Percentiles rank a stretch among this genome's conserved stretches.
phyloP scores from a whole-genome alignment of 352 stramenopile species.

The Phytophthora litchii region DNA sequence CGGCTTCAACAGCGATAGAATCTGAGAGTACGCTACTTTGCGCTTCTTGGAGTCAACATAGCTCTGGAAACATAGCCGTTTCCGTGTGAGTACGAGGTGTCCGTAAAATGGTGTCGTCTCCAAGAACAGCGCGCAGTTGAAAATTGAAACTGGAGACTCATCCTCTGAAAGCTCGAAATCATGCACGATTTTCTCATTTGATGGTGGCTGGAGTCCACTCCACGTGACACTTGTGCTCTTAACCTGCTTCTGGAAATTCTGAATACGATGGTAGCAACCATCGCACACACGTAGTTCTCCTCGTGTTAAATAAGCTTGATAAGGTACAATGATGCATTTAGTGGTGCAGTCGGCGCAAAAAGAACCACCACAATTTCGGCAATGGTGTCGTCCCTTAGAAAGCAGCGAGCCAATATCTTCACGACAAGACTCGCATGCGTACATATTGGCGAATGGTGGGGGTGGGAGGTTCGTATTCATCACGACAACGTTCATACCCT shows the following conservation, averaged over 20 bases:
- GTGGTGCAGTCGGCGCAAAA: slow-evolving; percentile 72
- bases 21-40: slow-evolving; percentile 65
- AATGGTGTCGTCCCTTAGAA: slow-evolving; percentile 75
- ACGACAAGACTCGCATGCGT: slow-evolving; percentile 71
- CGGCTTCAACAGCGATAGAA: slow-evolving; percentile 75
- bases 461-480: slow-evolving; percentile 62
- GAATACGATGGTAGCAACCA: slow-evolving; percentile 72
- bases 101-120: slow-evolving; percentile 77
- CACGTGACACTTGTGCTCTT: slow-evolving; percentile 67
- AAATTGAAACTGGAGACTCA: slow-evolving; percentile 65
- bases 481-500: slow-evolving; percentile 47
- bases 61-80: slow-evolving; percentile 68
- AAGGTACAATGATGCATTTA: slow-evolving; percentile 64
- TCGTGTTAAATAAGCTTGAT: slow-evolving; percentile 58
- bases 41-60: slow-evolving; percentile 51
- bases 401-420: slow-evolving; percentile 79
- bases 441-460: slow-evolving; percentile 81
- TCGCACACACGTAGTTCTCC: slow-evolving; percentile 78
- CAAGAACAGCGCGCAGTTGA: slow-evolving; percentile 80
- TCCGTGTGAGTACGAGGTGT: slow-evolving; percentile 73
- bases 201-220: slow-evolving; percentile 58
- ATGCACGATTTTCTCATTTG: slow-evolving; percentile 32
- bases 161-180: slow-evolving; percentile 54
- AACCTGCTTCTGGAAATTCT: slow-evolving; percentile 72
- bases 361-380: slow-evolving; percentile 79